Base-by-base conservation (phyloP, 257 asterid species). In the Penstemon eatonii region DNA sequence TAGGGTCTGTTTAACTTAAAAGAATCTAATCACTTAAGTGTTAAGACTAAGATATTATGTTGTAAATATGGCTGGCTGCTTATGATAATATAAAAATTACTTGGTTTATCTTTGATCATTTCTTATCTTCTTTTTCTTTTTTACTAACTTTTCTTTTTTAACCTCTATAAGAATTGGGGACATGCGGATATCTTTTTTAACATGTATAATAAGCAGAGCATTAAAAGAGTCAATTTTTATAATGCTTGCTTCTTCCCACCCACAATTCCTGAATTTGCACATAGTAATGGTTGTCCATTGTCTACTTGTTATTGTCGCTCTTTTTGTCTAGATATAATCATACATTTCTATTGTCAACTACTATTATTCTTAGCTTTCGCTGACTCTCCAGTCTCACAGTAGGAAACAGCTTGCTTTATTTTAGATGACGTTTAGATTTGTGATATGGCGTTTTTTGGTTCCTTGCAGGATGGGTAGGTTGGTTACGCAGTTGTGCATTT, bases 401-500 rank as follows among this genome's bases (percentile, higher is more conserved):
- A 10, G 38, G 12, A 67, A 66, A 40, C 44, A 58, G 15, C 4
- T 38, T 18, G 46, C 37, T 3, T 63, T 60, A 25, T 25, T n/a
- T 54, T 50, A 52, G 19, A 67, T 43, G 33, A 66, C 49, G 53
- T 18, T 52, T 12, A 66, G 40, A 64, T 53, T 58, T 40, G 33
- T 56, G 38, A 50, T 59, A 6, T 43, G 8, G 12, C 55, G 50
- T 50, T 33, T 47, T 15, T 63, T 71, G 70, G 33, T 72, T 65
- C 56, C 57, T 78, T 85, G 93, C 97, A 89, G 97, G 97, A 91
- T 62, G 96, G 97, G 97, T 91, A 87, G 81, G 97, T 83, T 76
- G 66, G 71, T 71, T 76, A 11, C 11, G 68, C 66, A 41, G 60
- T 73, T 55, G 63, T 25, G 67, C 53, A 19, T 44, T 15, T 25